Conservation (phyloP, 2,329 filamentous ascomycete species). For the Talaromyces islandicus region DNA sequence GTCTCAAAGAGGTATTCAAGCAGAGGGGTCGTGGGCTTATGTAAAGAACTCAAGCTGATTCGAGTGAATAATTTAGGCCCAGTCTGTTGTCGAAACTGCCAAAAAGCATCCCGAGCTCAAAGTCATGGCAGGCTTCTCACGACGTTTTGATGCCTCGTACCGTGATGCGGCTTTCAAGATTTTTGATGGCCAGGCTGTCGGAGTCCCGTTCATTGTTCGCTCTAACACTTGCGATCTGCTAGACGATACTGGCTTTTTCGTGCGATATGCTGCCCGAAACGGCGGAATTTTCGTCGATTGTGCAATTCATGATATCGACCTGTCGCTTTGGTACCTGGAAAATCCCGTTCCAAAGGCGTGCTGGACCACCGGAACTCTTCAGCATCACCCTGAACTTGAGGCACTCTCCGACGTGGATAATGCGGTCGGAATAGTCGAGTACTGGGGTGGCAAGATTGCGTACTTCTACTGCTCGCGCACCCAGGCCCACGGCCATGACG, state of each 20-base stretch:
- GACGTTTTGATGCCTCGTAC: conserved; percentile 62
- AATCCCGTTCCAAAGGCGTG: conserved; percentile 51
- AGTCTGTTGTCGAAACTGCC: conserved; percentile 23
- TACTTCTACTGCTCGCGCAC: conserved; percentile 60
- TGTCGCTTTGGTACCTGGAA: conserved; percentile 60
- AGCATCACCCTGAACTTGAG: conserved; percentile 50
- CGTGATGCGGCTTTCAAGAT: conserved; percentile 52
- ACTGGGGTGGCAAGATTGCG: conserved; percentile 57
- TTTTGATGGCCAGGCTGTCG: conserved; percentile 48
- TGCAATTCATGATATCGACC: conserved; percentile 64
- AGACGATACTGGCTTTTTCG: conserved; percentile 61
- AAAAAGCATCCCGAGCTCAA: conserved; percentile 53
- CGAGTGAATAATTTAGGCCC: too few species aligned
- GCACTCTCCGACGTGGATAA: conserved; percentile 58
- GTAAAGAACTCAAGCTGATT: too few species aligned
- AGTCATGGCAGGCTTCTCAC: conserved; percentile 61
- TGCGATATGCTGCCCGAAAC: conserved; percentile 58
- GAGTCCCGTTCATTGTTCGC: conserved; percentile 55
- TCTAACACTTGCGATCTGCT: conserved; percentile 56
- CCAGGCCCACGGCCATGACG: conserved; percentile 63
- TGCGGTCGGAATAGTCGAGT: conserved; percentile 60
- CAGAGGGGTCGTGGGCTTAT: too few species aligned
- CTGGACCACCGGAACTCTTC: conserved; percentile 53
- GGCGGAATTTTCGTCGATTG: conserved; percentile 68
- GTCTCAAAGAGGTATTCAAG: neutral